phyloP scores from a whole-genome alignment of 2,329 filamentous ascomycete species.

The Ophioceras dolichostomum region DNA sequence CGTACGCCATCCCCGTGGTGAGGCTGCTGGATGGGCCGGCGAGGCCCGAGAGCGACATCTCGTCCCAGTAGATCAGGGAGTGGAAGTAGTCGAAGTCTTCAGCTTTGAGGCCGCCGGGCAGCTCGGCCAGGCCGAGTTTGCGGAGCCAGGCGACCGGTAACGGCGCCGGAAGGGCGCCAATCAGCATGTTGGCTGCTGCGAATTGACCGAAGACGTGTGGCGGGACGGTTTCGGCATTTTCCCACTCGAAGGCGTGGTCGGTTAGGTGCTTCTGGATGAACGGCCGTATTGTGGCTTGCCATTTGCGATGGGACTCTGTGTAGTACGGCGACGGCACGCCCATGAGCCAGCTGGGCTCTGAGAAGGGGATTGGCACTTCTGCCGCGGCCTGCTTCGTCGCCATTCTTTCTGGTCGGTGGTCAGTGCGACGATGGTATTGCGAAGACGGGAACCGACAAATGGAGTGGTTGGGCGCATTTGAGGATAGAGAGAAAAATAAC shows the following conservation, averaged over 20 bases:
- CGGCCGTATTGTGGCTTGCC: constrained; percentile 54
- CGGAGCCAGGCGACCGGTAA: constrained; percentile 57
- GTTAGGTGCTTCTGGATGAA: constrained; percentile 54
- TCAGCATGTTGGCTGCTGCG: constrained; percentile 51
- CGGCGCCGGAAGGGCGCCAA: constrained; percentile 58
- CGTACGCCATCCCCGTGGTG: constrained; percentile 61
- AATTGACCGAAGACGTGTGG: constrained; percentile 53
- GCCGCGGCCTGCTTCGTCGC: neutral
- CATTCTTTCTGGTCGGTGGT: too few relatives aligned
- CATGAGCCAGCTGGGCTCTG: constrained; percentile 59
- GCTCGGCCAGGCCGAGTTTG: constrained; percentile 50
- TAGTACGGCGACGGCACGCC: constrained; percentile 64
- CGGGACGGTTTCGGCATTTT: constrained; percentile 50
- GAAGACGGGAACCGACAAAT: too few relatives aligned
- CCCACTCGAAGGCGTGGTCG: constrained; percentile 56
- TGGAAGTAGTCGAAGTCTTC: constrained; percentile 67
- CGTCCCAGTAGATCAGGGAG: constrained; percentile 57
- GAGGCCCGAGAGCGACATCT: constrained; percentile 56
- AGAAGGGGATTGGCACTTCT: neutral
- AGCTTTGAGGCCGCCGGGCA: constrained; percentile 52
- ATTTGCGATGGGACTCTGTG: constrained; percentile 49
- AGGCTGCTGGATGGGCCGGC: constrained; percentile 51
- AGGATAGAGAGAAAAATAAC: too few relatives aligned
- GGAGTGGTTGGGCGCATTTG: too few relatives aligned
- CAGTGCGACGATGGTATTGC: too few relatives aligned